Percentiles rank a stretch among this genome's conserved stretches.
phyloP scores from a whole-genome alignment of 2,329 filamentous ascomycete genomes.

The Leptographium wingfieldii region DNA sequence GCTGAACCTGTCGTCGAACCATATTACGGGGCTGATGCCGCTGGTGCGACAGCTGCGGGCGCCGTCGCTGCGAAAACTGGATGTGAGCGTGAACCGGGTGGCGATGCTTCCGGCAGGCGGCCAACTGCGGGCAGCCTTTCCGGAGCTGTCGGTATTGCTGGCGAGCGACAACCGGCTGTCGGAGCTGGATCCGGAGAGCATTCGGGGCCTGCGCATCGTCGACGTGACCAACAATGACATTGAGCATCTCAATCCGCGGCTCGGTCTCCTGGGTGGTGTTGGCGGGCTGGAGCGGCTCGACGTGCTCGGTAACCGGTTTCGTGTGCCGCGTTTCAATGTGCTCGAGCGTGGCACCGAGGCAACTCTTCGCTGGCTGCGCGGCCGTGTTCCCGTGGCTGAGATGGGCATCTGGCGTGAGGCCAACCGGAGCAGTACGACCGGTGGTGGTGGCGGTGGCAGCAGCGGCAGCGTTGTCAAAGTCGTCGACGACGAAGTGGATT shows the following conservation, averaged over 20 bases:
- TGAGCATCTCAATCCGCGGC: slow-evolving; percentile 61
- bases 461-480: not conserved
- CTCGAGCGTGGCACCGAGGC: slow-evolving; percentile 81
- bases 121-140: slow-evolving; percentile 51
- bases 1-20: slow-evolving; percentile 63
- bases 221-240: slow-evolving; percentile 83
- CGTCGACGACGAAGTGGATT: not conserved
- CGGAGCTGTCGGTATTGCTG: slow-evolving; percentile 56
- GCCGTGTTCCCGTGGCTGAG: slow-evolving; percentile 54
- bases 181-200: slow-evolving; percentile 58
- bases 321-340: slow-evolving; percentile 73
- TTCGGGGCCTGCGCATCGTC: slow-evolving; percentile 62
- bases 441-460: slow-evolving; percentile 1
- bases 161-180: slow-evolving; percentile 69
- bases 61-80: slow-evolving; percentile 61
- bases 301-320: slow-evolving; percentile 74
- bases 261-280: slow-evolving; percentile 61
- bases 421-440: slow-evolving; percentile 2
- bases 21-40: slow-evolving; percentile 55
- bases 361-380: slow-evolving; percentile 67
- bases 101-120: slow-evolving; percentile 45
- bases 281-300: slow-evolving; percentile 54
- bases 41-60: slow-evolving; percentile 58
- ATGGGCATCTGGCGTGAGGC: slow-evolving; percentile 42
- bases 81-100: slow-evolving; percentile 75